phyloP scores from a whole-genome alignment of 495 filamentous ascomycete species.

The Tetracladium marchalianum region DNA sequence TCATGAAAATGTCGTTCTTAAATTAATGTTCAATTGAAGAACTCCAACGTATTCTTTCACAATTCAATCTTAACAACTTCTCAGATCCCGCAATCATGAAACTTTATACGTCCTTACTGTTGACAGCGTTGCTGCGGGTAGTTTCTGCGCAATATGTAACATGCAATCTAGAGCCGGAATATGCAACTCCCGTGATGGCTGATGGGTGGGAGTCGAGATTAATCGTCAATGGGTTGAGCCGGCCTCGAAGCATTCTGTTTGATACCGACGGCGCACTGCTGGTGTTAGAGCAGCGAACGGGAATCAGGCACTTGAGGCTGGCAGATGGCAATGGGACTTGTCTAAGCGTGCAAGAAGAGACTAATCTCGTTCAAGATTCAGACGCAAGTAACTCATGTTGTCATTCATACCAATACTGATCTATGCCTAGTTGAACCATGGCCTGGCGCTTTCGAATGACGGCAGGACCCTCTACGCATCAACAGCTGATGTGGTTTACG shows the following conservation, averaged over 20 bases:
- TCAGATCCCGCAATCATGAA: too few species aligned
- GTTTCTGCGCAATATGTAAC: too few species aligned
- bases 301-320: conserved; percentile 43
- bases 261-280: conserved; percentile 50
- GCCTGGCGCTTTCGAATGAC: conserved; percentile 51
- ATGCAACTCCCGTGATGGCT: conserved; percentile 36
- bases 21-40: too few species aligned
- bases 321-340: conserved; percentile 42
- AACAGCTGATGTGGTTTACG: conserved; percentile 38
- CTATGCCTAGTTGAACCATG: conserved; percentile 47
- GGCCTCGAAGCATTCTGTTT: conserved; percentile 49
- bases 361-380: conserved; percentile 17
- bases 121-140: too few species aligned
- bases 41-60: too few species aligned
- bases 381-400: background rate
- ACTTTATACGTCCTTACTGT: too few species aligned
- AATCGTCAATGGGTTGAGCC: conserved; percentile 38
- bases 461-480: conserved; percentile 57
- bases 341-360: conserved; percentile 25
- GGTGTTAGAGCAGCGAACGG: conserved; percentile 41
- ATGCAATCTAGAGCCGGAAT: conserved; percentile 8
- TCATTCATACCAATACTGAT: background rate
- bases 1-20: too few species aligned
- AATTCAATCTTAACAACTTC: too few species aligned
- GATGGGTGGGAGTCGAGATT: conserved; percentile 46